A percentile compares a stretch with the other conserved stretches of the same genome.
Evolutionary conservation across 2,329 filamentous ascomycete genomes (phyloP).

Genomic region (Aspergillus sp.): DNA sequence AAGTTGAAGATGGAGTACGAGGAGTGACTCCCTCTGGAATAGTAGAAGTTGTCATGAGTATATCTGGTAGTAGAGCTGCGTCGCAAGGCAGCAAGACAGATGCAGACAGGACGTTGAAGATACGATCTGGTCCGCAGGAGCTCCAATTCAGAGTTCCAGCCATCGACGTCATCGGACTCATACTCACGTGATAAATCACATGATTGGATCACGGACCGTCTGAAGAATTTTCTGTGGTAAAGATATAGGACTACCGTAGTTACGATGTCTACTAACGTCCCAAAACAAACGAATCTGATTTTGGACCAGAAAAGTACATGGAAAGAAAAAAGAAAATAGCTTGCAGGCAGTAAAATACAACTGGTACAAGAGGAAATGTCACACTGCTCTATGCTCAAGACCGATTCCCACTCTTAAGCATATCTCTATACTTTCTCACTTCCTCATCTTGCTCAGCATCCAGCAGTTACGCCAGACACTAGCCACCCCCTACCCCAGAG

Average conservation of each 20-base stretch:
- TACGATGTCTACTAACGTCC: neutral
- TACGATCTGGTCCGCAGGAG: neutral
- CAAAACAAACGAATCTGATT: conserved; percentile 8
- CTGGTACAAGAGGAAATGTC: conserved; percentile 43
- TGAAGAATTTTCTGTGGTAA: neutral
- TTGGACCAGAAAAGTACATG: conserved; percentile 19
- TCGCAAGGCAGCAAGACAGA: neutral
- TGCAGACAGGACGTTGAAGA: neutral
- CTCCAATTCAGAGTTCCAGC: neutral
- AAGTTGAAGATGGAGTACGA: neutral
- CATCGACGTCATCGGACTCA: neutral
- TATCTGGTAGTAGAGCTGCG: neutral
- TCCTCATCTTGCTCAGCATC: conserved; percentile 21
- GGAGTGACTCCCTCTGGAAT: neutral
- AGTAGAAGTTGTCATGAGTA: conserved; percentile 6
- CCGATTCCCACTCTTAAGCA: conserved; percentile 37
- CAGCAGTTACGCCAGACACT: conserved; percentile 25
- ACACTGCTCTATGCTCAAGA: conserved; percentile 46
- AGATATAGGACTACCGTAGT: too few species aligned
- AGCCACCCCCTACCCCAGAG: conserved; percentile 27
- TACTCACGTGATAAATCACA: neutral
- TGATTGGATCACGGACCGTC: neutral
- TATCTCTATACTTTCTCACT: conserved; percentile 40
- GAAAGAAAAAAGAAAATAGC: conserved; percentile 40
- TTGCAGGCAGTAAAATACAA: conserved; percentile 51